phyloP scores from a whole-genome alignment of 768 basidiomycete genomes.

The Dendrothele bispora region DNA sequence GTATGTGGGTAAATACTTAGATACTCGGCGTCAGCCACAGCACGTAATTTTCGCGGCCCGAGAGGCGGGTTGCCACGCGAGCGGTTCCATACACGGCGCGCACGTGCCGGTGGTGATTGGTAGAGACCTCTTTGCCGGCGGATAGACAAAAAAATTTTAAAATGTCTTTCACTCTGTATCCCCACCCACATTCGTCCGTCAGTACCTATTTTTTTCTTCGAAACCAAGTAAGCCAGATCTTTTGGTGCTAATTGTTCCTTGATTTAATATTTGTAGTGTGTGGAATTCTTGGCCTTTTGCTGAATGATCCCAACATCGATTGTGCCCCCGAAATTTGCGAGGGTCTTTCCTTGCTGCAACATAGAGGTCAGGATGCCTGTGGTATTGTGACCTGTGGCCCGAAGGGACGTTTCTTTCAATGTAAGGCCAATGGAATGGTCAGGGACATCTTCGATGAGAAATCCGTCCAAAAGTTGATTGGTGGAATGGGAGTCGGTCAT shows the following conservation, averaged over 20 bases:
- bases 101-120: no score
- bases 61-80: no score
- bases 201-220: not conserved
- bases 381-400: slow-evolving; percentile 96
- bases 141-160: no score
- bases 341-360: slow-evolving; percentile 93
- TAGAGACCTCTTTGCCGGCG: no score
- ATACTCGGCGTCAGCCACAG: no score
- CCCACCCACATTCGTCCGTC: not conserved
- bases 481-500: slow-evolving; percentile 97
- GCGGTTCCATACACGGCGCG: no score
- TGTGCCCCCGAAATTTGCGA: slow-evolving; percentile 90
- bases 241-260: slow-evolving; percentile 14
- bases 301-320: slow-evolving; percentile 73
- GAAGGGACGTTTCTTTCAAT: slow-evolving; percentile 94
- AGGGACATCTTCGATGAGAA: slow-evolving; percentile 90
- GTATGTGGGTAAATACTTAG: no score
- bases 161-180: slow-evolving; percentile 1
- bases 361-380: slow-evolving; percentile 97
- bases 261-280: slow-evolving; percentile 64
- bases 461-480: slow-evolving; percentile 74
- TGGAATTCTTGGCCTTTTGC: slow-evolving; percentile 86
- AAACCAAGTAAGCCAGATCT: not conserved
- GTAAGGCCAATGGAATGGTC: slow-evolving; percentile 99
- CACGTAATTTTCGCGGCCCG: no score